These are phyloP conservation scores for Bryoerythrophyllum caledonicum DNA, from an alignment of 225 moss, liverwort and hornwort genomes.

Conservation along the genomic window DNA sequence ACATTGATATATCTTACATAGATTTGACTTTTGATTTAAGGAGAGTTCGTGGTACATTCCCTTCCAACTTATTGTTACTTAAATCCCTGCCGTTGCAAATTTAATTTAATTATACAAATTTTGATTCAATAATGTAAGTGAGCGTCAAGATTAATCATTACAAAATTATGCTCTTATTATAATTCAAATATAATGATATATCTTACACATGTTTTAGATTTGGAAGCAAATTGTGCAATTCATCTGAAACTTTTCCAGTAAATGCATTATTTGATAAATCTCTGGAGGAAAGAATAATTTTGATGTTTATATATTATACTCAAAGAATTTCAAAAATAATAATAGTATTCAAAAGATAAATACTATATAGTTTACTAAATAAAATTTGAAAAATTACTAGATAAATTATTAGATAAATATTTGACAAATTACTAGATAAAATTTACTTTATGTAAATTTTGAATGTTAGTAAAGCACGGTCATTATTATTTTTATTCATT, in stretches of 20 bases:
- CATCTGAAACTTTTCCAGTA: slow-evolving; percentile 32
- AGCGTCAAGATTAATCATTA: neutral
- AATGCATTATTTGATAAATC: slow-evolving; percentile 59
- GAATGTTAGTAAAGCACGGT: fast-evolving
- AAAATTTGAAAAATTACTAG: too few relatives aligned
- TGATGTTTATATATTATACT: neutral
- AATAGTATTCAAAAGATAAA: too few relatives aligned
- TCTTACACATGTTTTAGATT: slow-evolving; percentile 45
- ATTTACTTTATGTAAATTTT: neutral
- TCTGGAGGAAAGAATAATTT: neutral
- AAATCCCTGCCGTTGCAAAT: slow-evolving; percentile 9
- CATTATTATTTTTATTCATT: too few relatives aligned
- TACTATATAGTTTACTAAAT: too few relatives aligned
- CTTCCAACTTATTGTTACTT: slow-evolving; percentile 39
- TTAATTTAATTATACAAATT: neutral
- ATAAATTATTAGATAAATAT: too few relatives aligned
- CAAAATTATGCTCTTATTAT: too few relatives aligned
- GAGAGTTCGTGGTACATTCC: slow-evolving; percentile 26
- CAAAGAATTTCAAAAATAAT: fast-evolving
- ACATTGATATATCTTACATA: slow-evolving; percentile 13
- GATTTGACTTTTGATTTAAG: slow-evolving; percentile 51
- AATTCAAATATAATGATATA: neutral
- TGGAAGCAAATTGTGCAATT: slow-evolving; percentile 37
- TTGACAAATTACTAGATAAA: too few relatives aligned
- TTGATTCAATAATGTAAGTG: neutral